Conservation (phyloP, 2,329 filamentous ascomycete genomes). For the Botrytis byssoidea region DNA sequence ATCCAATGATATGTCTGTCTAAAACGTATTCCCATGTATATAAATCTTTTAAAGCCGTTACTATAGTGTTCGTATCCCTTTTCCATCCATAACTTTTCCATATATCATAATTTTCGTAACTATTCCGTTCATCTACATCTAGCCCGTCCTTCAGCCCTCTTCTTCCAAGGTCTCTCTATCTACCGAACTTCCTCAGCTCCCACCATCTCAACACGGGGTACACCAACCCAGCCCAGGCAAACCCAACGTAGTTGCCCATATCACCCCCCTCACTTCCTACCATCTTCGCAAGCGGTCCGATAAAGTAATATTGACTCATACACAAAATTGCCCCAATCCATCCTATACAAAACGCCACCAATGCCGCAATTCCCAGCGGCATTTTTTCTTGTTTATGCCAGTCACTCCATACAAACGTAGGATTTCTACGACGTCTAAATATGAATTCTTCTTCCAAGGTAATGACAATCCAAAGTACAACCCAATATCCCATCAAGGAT, state of each 20-base stretch:
- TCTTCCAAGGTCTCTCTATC: constrained; percentile 24
- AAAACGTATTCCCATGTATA: background rate
- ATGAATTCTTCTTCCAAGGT: constrained; percentile 60
- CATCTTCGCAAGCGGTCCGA: constrained; percentile 56
- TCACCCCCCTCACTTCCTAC: constrained; percentile 47
- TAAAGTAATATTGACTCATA: constrained; percentile 69
- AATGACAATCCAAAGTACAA: constrained; percentile 63
- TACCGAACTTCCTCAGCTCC: constrained; percentile 39
- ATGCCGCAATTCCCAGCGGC: constrained; percentile 60
- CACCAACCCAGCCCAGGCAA: constrained; percentile 56
- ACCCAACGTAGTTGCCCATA: constrained; percentile 48
- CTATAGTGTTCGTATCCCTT: background rate
- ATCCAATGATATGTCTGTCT: background rate
- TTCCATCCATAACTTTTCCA: background rate
- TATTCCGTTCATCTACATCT: background rate
- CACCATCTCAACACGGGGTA: constrained; percentile 46
- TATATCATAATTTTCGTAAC: background rate
- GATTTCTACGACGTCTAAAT: constrained; percentile 48
- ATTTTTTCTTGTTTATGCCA: constrained; percentile 61
- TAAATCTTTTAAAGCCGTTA: background rate
- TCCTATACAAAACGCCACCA: constrained; percentile 60
- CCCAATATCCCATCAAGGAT: constrained; percentile 70
- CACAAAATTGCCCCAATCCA: constrained; percentile 64
- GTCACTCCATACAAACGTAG: constrained; percentile 56
- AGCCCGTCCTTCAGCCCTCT: background rate